Base-by-base conservation (phyloP, 2,329 filamentous ascomycete species). In the Tolypocladium album region DNA sequence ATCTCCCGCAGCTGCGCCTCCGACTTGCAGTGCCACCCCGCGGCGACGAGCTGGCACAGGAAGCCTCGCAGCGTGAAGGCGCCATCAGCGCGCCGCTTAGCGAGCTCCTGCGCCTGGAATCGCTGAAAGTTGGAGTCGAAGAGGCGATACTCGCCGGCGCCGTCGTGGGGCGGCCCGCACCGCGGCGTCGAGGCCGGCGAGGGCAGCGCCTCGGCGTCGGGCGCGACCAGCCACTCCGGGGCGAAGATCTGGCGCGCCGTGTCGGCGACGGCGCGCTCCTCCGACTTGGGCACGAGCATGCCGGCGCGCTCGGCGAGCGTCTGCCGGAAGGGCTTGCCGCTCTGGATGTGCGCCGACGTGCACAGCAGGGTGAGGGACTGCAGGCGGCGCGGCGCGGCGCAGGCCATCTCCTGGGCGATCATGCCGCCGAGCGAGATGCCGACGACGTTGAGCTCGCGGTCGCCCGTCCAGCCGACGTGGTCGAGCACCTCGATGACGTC, bases 351-450 rank as follows among this genome's bases (percentile, higher is more conserved):
- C 5, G 85, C 81, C 1, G 85, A 82, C 2, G 87, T 89, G 70
- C 81, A 85, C 63, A 86, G 73, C 3, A 90, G 78, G 40, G 75
- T 80, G 22, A 90, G 74, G 20, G 80, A 83, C 31, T 76, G 74
- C 58, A 89, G 70, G 55, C 82, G 76, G 15, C 74, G 63, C 0
- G 85, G 84, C 38, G 77, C 73, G n/a, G 78, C 71, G 65, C 74
- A 77, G 27, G 81, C 84, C 4, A 96, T 69, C 75, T 96, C 92
- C 73, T 96, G 92, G 2, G 89, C 85, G 67, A 96, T 93, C 92
- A 96, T 96, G 68, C 92, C 91, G 64, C 91, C 91, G 82, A 96
- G 89, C 61, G 87, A 90, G 64, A 93, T 85, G 60, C 91, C 92
- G 40, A 89, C 78, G 58, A 95, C 71, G 75, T 96, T 86, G 70